phyloP scores from a whole-genome alignment of 192 early-diverging fungal species.

The Backusella mclennaniae region DNA sequence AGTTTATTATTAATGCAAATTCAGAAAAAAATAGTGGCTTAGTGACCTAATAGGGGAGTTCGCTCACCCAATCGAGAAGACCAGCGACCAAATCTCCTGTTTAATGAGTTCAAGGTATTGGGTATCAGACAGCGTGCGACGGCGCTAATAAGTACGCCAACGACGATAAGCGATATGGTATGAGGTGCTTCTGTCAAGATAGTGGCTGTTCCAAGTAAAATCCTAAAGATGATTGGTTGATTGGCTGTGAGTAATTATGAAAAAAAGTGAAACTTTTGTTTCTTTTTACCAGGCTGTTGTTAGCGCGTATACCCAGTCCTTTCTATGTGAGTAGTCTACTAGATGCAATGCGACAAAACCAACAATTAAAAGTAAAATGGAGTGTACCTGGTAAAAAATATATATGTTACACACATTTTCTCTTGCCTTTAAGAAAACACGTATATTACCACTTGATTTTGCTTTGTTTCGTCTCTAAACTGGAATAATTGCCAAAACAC shows the following conservation, averaged over 20 bases:
- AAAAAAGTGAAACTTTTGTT: not conserved
- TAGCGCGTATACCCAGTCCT: conserved; percentile 34
- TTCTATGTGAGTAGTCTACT: conserved; percentile 33
- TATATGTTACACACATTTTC: not conserved
- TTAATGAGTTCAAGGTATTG: conserved; percentile 12
- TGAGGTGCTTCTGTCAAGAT: conserved; percentile 18
- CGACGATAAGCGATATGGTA: conserved; percentile 26
- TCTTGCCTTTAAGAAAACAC: not conserved
- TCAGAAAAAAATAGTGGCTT: not conserved
- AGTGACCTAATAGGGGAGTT: conserved; percentile 25
- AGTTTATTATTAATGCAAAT: conserved; percentile 2
- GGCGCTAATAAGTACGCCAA: conserved; percentile 33
- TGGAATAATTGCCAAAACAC: conserved; percentile 23
- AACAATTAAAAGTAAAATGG: conserved; percentile 1
- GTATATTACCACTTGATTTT: not conserved
- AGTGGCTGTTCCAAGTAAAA: conserved; percentile 13
- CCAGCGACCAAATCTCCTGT: conserved; percentile 26
- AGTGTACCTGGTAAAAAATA: conserved; percentile 2
- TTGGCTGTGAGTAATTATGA: not conserved
- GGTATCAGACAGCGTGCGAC: conserved; percentile 31
- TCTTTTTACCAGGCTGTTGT: conserved; percentile 33
- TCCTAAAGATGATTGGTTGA: conserved; percentile 14
- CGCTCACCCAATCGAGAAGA: conserved; percentile 30
- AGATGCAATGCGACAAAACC: conserved; percentile 22
- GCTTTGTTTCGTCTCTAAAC: conserved; percentile 13